These are phyloP conservation scores for Leucosporidium scottii DNA, from an alignment of 768 basidiomycete species.

Conservation along the genomic window DNA sequence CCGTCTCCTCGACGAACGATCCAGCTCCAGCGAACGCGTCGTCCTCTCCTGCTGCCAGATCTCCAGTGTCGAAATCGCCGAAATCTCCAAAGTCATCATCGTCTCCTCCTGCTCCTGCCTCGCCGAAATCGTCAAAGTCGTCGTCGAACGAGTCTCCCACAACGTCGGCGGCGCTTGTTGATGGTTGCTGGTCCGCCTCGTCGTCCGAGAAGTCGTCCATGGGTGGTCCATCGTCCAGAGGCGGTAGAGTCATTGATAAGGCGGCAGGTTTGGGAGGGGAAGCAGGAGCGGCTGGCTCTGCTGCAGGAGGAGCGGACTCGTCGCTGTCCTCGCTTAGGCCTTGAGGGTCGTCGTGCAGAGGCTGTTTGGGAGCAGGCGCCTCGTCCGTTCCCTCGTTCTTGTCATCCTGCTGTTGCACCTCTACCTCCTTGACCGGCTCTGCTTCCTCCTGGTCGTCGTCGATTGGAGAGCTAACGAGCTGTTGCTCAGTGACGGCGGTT, in stretches of 20 bases:
- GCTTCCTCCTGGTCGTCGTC: neutral
- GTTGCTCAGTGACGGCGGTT: neutral
- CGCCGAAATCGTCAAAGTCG: slow-evolving; percentile 24
- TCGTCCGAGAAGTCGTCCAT: slow-evolving; percentile 15
- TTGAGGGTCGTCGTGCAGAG: neutral
- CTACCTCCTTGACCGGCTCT: neutral
- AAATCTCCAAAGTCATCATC: slow-evolving; percentile 31
- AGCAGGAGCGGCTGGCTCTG: neutral
- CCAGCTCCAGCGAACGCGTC: neutral
- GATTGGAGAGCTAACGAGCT: neutral
- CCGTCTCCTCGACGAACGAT: neutral
- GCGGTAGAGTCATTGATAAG: neutral
- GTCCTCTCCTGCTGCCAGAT: slow-evolving; percentile 1
- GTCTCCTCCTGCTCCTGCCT: neutral
- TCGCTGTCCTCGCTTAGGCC: neutral
- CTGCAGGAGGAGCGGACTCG: neutral
- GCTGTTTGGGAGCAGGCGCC: neutral
- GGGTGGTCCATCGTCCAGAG: neutral
- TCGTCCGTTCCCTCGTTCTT: too few species aligned
- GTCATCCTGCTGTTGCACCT: neutral
- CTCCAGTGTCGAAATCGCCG: slow-evolving; percentile 23
- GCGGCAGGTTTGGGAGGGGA: neutral
- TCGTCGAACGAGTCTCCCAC: slow-evolving; percentile 16
- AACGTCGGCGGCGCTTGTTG: neutral
- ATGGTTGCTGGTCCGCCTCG: neutral